Base-by-base conservation (phyloP, 352 stramenopile species). In the Blastocystis sp. region DNA sequence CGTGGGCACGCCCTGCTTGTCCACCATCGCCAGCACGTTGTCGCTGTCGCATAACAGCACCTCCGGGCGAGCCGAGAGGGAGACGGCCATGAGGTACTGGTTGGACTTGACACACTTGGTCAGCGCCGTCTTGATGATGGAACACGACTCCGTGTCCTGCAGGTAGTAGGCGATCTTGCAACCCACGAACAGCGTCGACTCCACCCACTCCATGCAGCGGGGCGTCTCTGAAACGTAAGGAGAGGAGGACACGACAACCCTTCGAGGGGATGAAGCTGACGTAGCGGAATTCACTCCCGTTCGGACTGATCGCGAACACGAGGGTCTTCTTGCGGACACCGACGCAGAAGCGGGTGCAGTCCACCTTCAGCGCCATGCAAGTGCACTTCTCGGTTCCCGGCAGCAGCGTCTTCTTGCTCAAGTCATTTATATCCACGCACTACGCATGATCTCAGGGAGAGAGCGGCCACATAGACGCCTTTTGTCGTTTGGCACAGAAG, bases 121-220 rank as follows among this genome's bases (percentile, higher is more conserved):
- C 3, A 81, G 71, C 42, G 66, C 57, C 19, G 71, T 65, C 40
- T 81, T 81, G n/a, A 54, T 81, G 34, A 81, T 81, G 4, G 71
- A 21, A 38, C 71, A 54, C 0, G 14, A 10, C 54, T 81, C 71
- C 11, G 66, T 40, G 48, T 81, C 71, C 48, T 81, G 71, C 9
- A 81, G 42, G 60, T 81, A 81, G 60, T 81, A 81, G 2, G 71
- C 71, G 60, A 81, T 81, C 14, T 60, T 57, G 57, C 71, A 81
- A 24, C 71, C 71, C 19, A 81, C 71, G 48, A 81, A 64, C 10
- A 81, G 71, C 3, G 71, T 34, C n/a, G n/a, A 14, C 21, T 81
- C 71, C 28, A 81, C 24, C 71, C 71, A 81, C 3, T 21, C 59
- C 71, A 81, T 81, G 24, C 71, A 81, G 40, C 48, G 48, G 0